Base-by-base conservation (phyloP, 208 protist species). In the Naegleria gruberi region DNA sequence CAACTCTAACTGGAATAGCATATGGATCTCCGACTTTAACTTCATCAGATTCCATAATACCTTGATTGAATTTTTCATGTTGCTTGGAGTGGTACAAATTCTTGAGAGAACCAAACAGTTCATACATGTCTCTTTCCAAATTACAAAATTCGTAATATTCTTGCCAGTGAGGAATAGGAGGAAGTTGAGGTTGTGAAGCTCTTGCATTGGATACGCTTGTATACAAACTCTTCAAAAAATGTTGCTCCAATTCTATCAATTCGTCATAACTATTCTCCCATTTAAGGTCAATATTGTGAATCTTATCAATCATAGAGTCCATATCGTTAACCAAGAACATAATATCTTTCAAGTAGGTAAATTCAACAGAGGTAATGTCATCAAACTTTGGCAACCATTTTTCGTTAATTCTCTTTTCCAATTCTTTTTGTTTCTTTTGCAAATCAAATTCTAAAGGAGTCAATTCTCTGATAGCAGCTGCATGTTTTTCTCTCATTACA, bases 21-120 rank as follows among this genome's bases (percentile, higher is more conserved):
- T 65, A 88, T 34, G 43, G 30, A 88, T 88, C 84, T 51, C 41
- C 43, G 0, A 46, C 84, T 42, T 88, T 88, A 5, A 88, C 84
- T n/a, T 88, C 45, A 19, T 41, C 19, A 12, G 44, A 43, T 88
- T 88, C 84, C 4, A 88, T 65, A 40, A 88, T 7, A n/a, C 45
- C 45, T 65, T 88, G 84, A 65, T 19, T 65, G 45, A 88, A 88
- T 41, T 88, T 88, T 65, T 88, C 84, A 65, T 88, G 84, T 42
- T 43, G 8, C 40, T 42, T 42, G 0, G 41, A 10, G 65, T 88
- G 84, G 42, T 65, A 88, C 5, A 88, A 41, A 30, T 10, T n/a
- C 42, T 42, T 47, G 3, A 88, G n/a, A 57, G 41, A 41, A 43
- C 17, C 34, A 42, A 34, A 88, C 7, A 88, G n/a, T 30, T 88